phyloP scores from a whole-genome alignment of 768 basidiomycete species.

The Lentinula lateritia region DNA sequence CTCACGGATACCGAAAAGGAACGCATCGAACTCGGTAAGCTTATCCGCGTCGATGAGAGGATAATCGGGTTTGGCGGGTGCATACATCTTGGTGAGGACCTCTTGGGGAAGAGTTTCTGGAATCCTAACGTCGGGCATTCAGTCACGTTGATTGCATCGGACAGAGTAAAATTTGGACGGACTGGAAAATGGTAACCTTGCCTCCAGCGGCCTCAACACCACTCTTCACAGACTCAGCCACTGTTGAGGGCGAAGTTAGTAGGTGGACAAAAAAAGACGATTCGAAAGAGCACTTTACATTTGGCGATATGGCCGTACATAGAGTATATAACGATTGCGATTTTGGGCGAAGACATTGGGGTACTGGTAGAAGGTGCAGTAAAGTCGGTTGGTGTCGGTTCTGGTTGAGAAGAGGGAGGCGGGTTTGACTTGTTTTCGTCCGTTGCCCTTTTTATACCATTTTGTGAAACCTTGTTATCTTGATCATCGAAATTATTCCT shows the following conservation, averaged over 20 bases:
- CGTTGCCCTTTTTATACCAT: constrained; percentile 1
- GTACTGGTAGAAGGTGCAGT: constrained; percentile 10
- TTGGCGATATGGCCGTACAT: constrained; percentile 71
- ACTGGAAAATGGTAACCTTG: constrained; percentile 50
- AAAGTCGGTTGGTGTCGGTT: constrained; percentile 10
- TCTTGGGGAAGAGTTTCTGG: constrained; percentile 74
- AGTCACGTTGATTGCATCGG: background rate
- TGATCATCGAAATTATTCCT: constrained; percentile 26
- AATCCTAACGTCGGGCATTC: constrained; percentile 37
- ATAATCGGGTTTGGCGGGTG: constrained; percentile 66
- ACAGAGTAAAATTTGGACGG: constrained; percentile 15
- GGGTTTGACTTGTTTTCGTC: constrained; percentile 2
- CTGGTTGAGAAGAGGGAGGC: constrained; percentile 9
- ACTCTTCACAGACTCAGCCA: constrained; percentile 50
- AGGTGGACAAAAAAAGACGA: background rate
- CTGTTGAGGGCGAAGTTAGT: constrained; percentile 26
- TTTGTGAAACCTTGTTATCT: constrained; percentile 1
- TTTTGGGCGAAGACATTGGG: constrained; percentile 42
- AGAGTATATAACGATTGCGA: constrained; percentile 71
- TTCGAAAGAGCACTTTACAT: constrained; percentile 32
- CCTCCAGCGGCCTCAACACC: constrained; percentile 49
- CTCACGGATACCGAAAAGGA: constrained; percentile 72
- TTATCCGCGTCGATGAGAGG: constrained; percentile 53
- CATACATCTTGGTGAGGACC: constrained; percentile 62
- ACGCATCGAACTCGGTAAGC: constrained; percentile 61